Evolutionary conservation across 306 rosid species (phyloP).

Genomic region (Gastrolobium bilobum): DNA sequence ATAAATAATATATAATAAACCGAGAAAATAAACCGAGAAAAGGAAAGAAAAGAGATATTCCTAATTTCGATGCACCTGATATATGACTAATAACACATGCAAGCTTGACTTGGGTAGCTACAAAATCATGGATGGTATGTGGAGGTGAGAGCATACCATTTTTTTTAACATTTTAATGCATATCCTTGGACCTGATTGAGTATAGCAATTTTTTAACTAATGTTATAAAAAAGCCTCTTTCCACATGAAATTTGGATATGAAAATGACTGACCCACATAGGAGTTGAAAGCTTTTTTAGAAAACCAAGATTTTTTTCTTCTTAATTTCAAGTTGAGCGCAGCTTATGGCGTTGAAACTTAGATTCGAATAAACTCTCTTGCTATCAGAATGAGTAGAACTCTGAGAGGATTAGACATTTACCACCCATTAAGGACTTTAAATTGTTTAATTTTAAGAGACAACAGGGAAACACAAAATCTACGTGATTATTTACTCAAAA

Average conservation of each 20-base stretch:
- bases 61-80: constrained; percentile 47
- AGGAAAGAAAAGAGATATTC: constrained; percentile 31
- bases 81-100: constrained; percentile 24
- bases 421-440: constrained; percentile 15
- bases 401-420: constrained; percentile 46
- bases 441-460: constrained; percentile 35
- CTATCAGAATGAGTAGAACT: constrained; percentile 30
- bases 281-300: not conserved
- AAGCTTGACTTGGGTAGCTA: constrained; percentile 13
- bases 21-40: not conserved
- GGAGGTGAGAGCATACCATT: constrained; percentile 32
- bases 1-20: not conserved
- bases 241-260: constrained; percentile 57
- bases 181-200: not conserved
- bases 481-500: constrained; percentile 30
- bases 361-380: constrained; percentile 45
- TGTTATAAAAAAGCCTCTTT: constrained; percentile 36
- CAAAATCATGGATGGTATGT: constrained; percentile 35
- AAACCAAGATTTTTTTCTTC: constrained; percentile 40
- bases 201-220: not conserved
- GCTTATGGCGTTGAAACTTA: constrained; percentile 38
- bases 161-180: constrained; percentile 32
- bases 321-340: constrained; percentile 34
- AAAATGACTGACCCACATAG: constrained; percentile 50
- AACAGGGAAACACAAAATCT: constrained; percentile 32